phyloP scores from a whole-genome alignment of 129 eudicot species.

The Flaveria linearis region DNA sequence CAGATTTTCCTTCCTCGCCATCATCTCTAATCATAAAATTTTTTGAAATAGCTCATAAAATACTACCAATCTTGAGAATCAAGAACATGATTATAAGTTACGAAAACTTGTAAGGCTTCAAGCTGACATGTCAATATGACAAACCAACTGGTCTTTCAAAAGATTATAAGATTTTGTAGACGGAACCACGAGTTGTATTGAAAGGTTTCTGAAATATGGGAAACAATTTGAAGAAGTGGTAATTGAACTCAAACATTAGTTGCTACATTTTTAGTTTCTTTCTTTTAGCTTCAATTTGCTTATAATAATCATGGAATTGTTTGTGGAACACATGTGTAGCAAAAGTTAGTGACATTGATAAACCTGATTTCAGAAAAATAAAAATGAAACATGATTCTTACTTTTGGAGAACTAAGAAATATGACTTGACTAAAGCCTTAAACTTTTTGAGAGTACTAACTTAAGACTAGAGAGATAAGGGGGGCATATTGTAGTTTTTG shows the following conservation, averaged over 20 bases:
- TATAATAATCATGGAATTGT: neutral
- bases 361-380: neutral
- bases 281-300: neutral
- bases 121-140: neutral
- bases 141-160: neutral
- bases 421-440: too few relatives aligned
- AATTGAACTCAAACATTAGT: neutral
- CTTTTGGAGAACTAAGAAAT: neutral
- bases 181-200: neutral
- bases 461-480: neutral
- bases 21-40: neutral
- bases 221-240: neutral
- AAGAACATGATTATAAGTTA: neutral
- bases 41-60: neutral
- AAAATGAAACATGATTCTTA: too few relatives aligned
- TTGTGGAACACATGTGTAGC: neutral
- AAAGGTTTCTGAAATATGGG: neutral
- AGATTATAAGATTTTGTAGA: conserved; percentile 3
- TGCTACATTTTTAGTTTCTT: neutral
- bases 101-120: neutral
- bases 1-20: conserved; percentile 5
- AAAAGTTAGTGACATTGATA: neutral
- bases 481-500: neutral
- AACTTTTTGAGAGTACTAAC: neutral
- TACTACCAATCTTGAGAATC: neutral